Conservation (phyloP, 106 monocot genomes). For the Phalaenopsis aphrodite region DNA sequence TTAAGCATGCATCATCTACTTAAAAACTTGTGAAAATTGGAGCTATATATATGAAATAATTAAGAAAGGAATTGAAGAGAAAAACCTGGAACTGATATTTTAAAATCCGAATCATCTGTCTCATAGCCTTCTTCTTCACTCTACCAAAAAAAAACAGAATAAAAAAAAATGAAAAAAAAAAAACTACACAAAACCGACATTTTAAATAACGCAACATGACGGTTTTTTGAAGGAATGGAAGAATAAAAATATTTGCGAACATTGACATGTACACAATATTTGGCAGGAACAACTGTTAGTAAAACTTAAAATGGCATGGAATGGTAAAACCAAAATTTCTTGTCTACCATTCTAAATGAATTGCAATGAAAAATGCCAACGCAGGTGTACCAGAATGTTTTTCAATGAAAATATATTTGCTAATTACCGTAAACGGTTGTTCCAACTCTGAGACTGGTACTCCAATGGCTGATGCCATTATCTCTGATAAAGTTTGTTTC, state of each 20-base stretch:
- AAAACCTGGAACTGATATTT: neutral
- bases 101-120: neutral
- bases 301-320: neutral
- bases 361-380: neutral
- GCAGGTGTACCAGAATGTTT: neutral
- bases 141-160: neutral
- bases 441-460: neutral
- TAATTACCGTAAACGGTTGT: neutral
- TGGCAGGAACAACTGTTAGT: neutral
- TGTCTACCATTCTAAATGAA: neutral
- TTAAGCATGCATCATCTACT: conserved; percentile 1
- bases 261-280: neutral
- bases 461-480: neutral
- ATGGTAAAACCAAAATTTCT: neutral
- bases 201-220: too few relatives aligned
- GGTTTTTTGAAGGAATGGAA: neutral
- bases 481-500: neutral
- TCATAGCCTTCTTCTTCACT: conserved; percentile 5
- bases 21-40: neutral
- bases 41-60: neutral
- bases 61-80: neutral
- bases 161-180: neutral
- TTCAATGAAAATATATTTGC: neutral
- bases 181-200: neutral
- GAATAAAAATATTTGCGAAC: neutral